Percentiles rank a stretch among this genome's conserved stretches.
These are phyloP conservation scores for Trichaptum fuscoviolaceum DNA, from an alignment of 768 basidiomycete genomes.

Conservation along the genomic window DNA sequence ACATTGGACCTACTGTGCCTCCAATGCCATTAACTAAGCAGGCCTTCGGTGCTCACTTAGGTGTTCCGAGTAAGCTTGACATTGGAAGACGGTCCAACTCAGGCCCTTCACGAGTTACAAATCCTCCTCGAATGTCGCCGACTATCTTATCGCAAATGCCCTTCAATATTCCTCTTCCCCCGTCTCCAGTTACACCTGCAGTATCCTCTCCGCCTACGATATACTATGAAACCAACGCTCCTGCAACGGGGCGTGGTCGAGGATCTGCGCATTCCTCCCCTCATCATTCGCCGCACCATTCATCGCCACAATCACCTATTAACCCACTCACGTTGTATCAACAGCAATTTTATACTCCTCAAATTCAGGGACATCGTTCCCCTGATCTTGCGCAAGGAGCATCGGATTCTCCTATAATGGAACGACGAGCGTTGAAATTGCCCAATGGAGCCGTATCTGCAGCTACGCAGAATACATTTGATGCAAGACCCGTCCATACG, in stretches of 20 bases:
- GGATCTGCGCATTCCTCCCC: not conserved
- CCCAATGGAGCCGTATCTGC: not conserved
- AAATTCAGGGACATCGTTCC: not conserved
- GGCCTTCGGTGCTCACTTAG: constrained; percentile 10
- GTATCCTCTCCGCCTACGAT: constrained; percentile 50
- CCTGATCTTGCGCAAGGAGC: not conserved
- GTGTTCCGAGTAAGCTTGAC: constrained; percentile 31
- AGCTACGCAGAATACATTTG: not conserved
- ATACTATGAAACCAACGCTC: constrained; percentile 53
- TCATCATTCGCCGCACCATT: not conserved
- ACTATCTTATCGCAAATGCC: constrained; percentile 34
- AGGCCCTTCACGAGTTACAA: constrained; percentile 35
- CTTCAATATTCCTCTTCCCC: constrained; percentile 38
- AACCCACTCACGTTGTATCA: constrained; percentile 6
- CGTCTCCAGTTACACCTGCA: constrained; percentile 36
- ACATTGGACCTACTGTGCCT: constrained; percentile 3
- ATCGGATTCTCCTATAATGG: not conserved
- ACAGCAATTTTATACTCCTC: not conserved
- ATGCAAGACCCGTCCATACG: constrained; percentile 22
- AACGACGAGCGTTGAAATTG: not conserved
- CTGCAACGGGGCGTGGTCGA: not conserved
- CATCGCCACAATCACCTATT: not conserved
- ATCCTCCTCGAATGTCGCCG: constrained; percentile 29
- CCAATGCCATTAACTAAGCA: not conserved
- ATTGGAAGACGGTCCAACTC: constrained; percentile 39